Percentiles rank a stretch among this genome's conserved stretches.
phyloP scores from a whole-genome alignment of 176 grass and related monocot species.

The Chrysopogon serrulatus region DNA sequence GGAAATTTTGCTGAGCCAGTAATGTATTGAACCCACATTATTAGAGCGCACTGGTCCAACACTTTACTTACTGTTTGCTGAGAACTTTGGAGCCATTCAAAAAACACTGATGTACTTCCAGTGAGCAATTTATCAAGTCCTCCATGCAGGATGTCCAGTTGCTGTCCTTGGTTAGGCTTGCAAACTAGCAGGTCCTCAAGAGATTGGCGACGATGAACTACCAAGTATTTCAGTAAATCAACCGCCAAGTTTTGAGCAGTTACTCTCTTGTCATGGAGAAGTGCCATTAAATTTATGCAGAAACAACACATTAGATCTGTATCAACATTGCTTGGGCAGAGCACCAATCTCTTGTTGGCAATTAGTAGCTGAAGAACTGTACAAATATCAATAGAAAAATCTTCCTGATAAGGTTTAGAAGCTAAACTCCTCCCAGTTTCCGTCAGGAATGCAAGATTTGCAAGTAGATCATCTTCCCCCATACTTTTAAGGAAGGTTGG shows the following conservation, averaged over 20 bases:
- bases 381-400: constrained; percentile 82
- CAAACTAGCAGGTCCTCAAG: constrained; percentile 85
- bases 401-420: constrained; percentile 53
- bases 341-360: constrained; percentile 88
- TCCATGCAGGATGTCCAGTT: constrained; percentile 76
- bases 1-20: constrained; percentile 92
- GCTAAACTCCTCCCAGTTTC: constrained; percentile 59
- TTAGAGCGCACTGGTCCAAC: constrained; percentile 78
- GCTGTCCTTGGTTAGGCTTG: constrained; percentile 73
- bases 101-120: constrained; percentile 67
- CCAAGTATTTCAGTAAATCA: constrained; percentile 90
- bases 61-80: constrained; percentile 81
- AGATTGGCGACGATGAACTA: constrained; percentile 75
- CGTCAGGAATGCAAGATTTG: constrained; percentile 67
- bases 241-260: constrained; percentile 69
- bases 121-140: constrained; percentile 90
- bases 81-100: constrained; percentile 84
- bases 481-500: constrained; percentile 86
- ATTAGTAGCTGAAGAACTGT: constrained; percentile 85
- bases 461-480: constrained; percentile 81
- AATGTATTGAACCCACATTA: constrained; percentile 97
- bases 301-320: constrained; percentile 93
- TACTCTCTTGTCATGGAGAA: constrained; percentile 83
- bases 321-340: constrained; percentile 95
- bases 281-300: constrained; percentile 83